Evolutionary conservation across 2,329 filamentous ascomycete species (phyloP).

Genomic region (Monosporascus sp.): DNA sequence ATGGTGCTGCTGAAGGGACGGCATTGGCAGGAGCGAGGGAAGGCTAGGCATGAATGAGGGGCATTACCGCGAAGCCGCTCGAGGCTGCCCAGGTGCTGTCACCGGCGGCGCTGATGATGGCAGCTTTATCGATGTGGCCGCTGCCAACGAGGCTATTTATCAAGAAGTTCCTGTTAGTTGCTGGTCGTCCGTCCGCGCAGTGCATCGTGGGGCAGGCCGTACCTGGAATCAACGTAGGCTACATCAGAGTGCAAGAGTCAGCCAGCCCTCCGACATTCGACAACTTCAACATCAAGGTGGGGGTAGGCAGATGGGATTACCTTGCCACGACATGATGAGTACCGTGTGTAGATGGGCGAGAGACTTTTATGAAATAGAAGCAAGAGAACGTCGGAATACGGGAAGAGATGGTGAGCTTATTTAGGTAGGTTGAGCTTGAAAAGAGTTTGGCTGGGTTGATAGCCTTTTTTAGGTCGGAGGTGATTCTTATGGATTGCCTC

Average conservation of each 20-base stretch:
- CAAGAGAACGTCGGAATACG: too few species aligned
- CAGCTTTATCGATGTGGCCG: slow-evolving; percentile 75
- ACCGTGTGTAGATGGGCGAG: slow-evolving; percentile 7
- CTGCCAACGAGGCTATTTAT: slow-evolving; percentile 67
- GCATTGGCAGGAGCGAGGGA: slow-evolving; percentile 1
- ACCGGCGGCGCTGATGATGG: slow-evolving; percentile 76
- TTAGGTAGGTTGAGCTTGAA: too few species aligned
- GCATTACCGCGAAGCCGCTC: slow-evolving; percentile 64
- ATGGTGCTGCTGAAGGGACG: not conserved
- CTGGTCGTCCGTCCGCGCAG: not conserved
- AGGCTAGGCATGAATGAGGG: not conserved
- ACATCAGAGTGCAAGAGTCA: slow-evolving; percentile 16
- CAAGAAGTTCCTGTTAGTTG: not conserved
- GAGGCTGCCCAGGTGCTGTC: slow-evolving; percentile 75
- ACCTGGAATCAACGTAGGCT: slow-evolving; percentile 60
- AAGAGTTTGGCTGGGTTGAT: too few species aligned
- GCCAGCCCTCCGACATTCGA: slow-evolving; percentile 4
- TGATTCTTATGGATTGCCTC: too few species aligned
- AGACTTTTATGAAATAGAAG: not conserved
- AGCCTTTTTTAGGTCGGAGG: too few species aligned
- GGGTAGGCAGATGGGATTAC: slow-evolving; percentile 36
- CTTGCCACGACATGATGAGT: slow-evolving; percentile 68
- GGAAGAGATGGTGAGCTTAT: too few species aligned
- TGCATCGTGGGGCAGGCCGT: slow-evolving; percentile 19
- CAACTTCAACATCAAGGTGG: slow-evolving; percentile 15